Base-by-base conservation (phyloP, 306 rosid genomes). In the Dryas alaskensis region DNA sequence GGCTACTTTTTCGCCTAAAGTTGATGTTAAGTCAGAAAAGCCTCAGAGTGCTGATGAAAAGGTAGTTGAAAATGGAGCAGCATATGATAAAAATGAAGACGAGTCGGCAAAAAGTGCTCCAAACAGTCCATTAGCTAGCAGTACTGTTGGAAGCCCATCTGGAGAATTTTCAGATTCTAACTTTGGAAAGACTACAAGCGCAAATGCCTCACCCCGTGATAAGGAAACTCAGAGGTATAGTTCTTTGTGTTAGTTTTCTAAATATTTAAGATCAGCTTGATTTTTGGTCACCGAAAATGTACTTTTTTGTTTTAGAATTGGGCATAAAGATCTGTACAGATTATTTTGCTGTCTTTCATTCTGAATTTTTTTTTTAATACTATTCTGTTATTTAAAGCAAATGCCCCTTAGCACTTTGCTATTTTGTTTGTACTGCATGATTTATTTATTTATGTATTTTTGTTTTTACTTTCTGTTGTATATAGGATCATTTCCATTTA, bases 171-270 rank as follows among this genome's bases (percentile, higher is more conserved):
- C 85, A 49, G 88, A 85, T 77, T 78, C 90, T 64, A 79, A 79
- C 79, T 71, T 83, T 83, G 88, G 85, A 75, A 89, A 84, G 84
- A 74, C 79, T 73, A 53, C 76, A 59, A 86, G 70, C 54, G 79
- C 83, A 73, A 93, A 92, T 84, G 74, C 80, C 69, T 88, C 99
- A 76, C 89, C 92, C 54, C 86, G 50, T 72, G 80, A 84, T 77
- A 90, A 79, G 83, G 97, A 88, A 65, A 74, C 80, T 45, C 89
- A 69, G 66, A 94, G 99, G 99, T 94, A 89, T 79, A 65, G 37
- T 63, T 81, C 69, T 60, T 50, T 16, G 45, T 65, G 40, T 25
- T 40, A 76, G 78, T 72, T 74, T 66, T 73, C 59, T 19, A 31
- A 46, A 39, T 78, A 42, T 53, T 25, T 53, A 61, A 68, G 71